These are phyloP conservation scores for Saussurea involucrata DNA, from an alignment of 129 eudicot species.

Conservation along the genomic window DNA sequence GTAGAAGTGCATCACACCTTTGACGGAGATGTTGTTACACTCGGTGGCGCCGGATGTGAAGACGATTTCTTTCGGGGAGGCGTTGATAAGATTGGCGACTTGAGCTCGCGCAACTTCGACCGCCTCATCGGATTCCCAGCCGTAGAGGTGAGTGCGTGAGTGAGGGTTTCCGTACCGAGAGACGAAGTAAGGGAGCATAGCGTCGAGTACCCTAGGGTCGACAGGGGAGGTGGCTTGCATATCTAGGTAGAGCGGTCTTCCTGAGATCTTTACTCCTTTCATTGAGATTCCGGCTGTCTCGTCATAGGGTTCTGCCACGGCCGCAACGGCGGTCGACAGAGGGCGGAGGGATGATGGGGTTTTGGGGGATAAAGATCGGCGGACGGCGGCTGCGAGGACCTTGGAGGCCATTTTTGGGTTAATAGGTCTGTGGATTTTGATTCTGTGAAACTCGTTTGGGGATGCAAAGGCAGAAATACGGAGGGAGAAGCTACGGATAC, in stretches of 20 bases:
- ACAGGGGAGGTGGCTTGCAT: conserved; percentile 99
- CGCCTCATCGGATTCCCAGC: conserved; percentile 96
- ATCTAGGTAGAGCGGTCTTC: conserved; percentile 89
- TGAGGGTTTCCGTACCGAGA: conserved; percentile 94
- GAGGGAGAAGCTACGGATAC: conserved; percentile 15
- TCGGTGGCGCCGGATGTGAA: conserved; percentile 99
- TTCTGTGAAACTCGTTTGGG: not conserved
- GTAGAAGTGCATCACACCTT: conserved; percentile 81
- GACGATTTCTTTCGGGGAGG: conserved; percentile 80
- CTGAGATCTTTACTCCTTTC: conserved; percentile 92
- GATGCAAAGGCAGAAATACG: not conserved
- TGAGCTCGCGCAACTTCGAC: conserved; percentile 75
- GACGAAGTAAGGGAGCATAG: conserved; percentile 87
- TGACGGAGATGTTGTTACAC: conserved; percentile 84
- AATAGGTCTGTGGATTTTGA: not conserved
- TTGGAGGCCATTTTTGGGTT: conserved; percentile 47
- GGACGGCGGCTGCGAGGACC: conserved; percentile 41
- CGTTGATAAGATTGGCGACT: conserved; percentile 66
- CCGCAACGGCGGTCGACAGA: conserved; percentile 33
- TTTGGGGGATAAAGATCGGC: conserved; percentile 34
- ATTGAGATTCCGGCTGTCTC: conserved; percentile 47
- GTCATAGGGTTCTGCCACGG: conserved; percentile 42
- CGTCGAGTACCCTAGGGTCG: conserved; percentile 90
- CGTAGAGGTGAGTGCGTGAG: conserved; percentile 94
- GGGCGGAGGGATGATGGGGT: conserved; percentile 13